Conservation (phyloP, 441 rosid species). For the Corymbia citriodora region DNA sequence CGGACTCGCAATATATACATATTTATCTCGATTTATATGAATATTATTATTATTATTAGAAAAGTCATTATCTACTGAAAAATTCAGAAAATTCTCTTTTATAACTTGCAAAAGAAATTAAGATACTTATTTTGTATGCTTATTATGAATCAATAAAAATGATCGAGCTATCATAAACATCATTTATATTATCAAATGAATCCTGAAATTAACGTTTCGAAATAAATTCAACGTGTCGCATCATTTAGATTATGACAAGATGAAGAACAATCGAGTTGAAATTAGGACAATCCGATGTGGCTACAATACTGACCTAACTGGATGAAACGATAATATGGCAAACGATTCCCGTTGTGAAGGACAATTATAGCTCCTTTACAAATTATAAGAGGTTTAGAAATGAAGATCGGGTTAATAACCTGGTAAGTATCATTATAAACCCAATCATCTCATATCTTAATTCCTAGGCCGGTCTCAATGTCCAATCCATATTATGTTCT, state of each 20-base stretch:
- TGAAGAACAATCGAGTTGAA: not conserved
- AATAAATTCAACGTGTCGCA: not conserved
- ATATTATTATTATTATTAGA: not conserved
- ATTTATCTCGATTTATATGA: not conserved
- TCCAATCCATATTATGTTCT: not conserved
- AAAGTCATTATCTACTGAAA: not conserved
- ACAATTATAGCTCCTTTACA: not conserved
- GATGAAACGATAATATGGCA: not conserved
- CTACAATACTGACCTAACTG: not conserved
- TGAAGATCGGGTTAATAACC: not conserved
- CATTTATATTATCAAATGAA: not conserved
- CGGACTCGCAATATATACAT: not conserved
- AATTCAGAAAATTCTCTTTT: not conserved
- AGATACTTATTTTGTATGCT: not conserved
- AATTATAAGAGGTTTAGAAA: not conserved
- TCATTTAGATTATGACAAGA: not conserved
- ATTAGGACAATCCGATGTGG: not conserved
- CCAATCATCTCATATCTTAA: not conserved
- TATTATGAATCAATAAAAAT: not conserved
- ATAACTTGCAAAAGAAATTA: not conserved
- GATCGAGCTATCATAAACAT: not conserved
- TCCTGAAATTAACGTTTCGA: not conserved
- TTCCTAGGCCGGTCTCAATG: not conserved
- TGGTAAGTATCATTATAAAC: not conserved
- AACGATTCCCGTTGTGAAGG: not conserved